These are phyloP conservation scores for Yamadazyma friedrichii DNA, from an alignment of 1,139 yeast genomes.

Conservation along the genomic window DNA sequence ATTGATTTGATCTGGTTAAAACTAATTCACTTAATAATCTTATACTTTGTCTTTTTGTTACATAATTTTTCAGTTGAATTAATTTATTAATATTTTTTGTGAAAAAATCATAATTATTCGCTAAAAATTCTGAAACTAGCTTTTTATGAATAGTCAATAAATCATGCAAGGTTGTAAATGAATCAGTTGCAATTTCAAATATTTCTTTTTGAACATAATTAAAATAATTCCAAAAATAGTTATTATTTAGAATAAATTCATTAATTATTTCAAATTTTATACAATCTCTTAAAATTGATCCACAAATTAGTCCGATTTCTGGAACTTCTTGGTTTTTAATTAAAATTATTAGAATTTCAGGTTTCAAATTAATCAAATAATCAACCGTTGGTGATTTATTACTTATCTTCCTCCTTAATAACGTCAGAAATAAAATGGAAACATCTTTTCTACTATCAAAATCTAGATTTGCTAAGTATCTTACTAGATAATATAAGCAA, in stretches of 20 bases:
- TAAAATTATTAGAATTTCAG: constrained; percentile 61
- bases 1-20: constrained; percentile 69
- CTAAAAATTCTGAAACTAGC: constrained; percentile 68
- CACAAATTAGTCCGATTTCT: constrained; percentile 73
- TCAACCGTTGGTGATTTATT: constrained; percentile 85
- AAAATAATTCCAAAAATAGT: constrained; percentile 79
- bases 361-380: constrained; percentile 60
- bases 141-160: constrained; percentile 68
- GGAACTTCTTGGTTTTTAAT: constrained; percentile 68
- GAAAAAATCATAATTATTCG: constrained; percentile 54
- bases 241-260: constrained; percentile 51
- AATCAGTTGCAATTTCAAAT: constrained; percentile 89
- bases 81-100: constrained; percentile 62
- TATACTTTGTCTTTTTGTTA: constrained; percentile 87
- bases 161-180: constrained; percentile 75
- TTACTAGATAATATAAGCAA: constrained; percentile 58
- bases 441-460: constrained; percentile 91
- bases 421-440: constrained; percentile 65
- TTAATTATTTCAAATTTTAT: constrained; percentile 75
- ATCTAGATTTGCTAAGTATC: constrained; percentile 62
- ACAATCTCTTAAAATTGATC: constrained; percentile 83
- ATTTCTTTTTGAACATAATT: constrained; percentile 71
- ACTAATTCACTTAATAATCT: constrained; percentile 75
- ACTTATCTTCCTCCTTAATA: constrained; percentile 78
- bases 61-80: constrained; percentile 78